Base-by-base conservation (phyloP, 2,329 filamentous ascomycete genomes). In the Diaporthe batatas region DNA sequence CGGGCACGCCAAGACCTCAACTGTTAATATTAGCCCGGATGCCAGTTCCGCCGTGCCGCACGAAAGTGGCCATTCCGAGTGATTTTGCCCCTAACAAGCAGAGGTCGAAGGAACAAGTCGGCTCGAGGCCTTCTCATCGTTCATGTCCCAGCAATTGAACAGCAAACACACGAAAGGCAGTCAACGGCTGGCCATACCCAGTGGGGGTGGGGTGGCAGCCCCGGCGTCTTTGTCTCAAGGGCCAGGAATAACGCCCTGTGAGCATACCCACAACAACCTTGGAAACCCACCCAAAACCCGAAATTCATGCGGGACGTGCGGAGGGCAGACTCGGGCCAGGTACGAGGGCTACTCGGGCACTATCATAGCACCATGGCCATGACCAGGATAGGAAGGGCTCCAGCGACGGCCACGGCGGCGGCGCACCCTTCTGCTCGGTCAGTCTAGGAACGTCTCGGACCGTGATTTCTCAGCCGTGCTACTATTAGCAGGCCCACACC, bases 301-400 rank as follows among this genome's bases (percentile, higher is more conserved):
- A 53, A 72, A 51, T 59, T 68, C 71, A 49, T 72, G 71, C 71
- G 64, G 55, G 65, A 55, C 7, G 47, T 32, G 53, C 67, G 6
- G 44, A 59, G 53, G 39, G 39, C 12, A 73, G 42, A 39, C n/a
- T 49, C 54, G 7, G 34, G 39, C 42, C 47, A 55, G 53, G 34
- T 65, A 39, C 10, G 47, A 54, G n/a, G 12, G n/a, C 21, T 42
- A 2, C 29, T 29, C 59, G 59, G 59, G 23, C 21, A 49, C 58
- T 67, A 14, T 39, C 53, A 65, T 39, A 64, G 39, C 68, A 59
- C 32, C 6, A 36, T 18, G n/a, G 18, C 55, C 55, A 34, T 29
- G n/a, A n/a, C 55, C 55, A 34, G 29, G 49, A 70, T n/a, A 39
- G 47, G 42, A 59, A 51, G 5, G 42, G 49, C 25, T 25, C 23